These are phyloP conservation scores for Lactifluus rugatus DNA, from an alignment of 768 basidiomycete genomes.

Conservation along the genomic window DNA sequence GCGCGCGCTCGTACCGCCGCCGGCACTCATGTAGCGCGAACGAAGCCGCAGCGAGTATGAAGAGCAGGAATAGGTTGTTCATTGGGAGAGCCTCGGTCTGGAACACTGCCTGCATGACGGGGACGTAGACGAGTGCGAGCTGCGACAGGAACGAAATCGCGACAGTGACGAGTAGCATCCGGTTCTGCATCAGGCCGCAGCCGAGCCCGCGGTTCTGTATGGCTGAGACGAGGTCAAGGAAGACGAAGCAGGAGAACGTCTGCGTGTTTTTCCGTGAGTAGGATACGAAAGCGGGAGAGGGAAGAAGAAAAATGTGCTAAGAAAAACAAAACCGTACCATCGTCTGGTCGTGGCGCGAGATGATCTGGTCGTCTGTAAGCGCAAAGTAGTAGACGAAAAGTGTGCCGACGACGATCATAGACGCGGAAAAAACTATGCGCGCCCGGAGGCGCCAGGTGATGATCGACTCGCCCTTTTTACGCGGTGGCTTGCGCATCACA, in stretches of 20 bases:
- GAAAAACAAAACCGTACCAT: constrained; percentile 51
- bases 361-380: constrained; percentile 61
- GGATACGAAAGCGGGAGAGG: neutral
- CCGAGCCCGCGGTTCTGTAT: constrained; percentile 88
- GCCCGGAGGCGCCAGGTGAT: constrained; percentile 63
- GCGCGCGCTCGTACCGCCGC: constrained; percentile 62
- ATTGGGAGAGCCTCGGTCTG: constrained; percentile 75
- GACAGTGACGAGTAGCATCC: constrained; percentile 84
- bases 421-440: constrained; percentile 87
- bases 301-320: neutral
- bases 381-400: constrained; percentile 81
- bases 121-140: constrained; percentile 80
- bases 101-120: constrained; percentile 85
- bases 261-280: constrained; percentile 26
- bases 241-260: constrained; percentile 97
- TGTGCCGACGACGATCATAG: constrained; percentile 83
- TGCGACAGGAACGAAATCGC: constrained; percentile 78
- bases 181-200: constrained; percentile 75
- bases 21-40: constrained; percentile 69
- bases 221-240: constrained; percentile 93
- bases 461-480: constrained; percentile 84
- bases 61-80: constrained; percentile 60
- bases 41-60: constrained; percentile 57
- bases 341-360: constrained; percentile 86
- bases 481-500: constrained; percentile 88